Percentiles rank a stretch among this genome's conserved stretches.
Conservation (phyloP, 2,329 filamentous ascomycete species). For the Penicillium sp. region DNA sequence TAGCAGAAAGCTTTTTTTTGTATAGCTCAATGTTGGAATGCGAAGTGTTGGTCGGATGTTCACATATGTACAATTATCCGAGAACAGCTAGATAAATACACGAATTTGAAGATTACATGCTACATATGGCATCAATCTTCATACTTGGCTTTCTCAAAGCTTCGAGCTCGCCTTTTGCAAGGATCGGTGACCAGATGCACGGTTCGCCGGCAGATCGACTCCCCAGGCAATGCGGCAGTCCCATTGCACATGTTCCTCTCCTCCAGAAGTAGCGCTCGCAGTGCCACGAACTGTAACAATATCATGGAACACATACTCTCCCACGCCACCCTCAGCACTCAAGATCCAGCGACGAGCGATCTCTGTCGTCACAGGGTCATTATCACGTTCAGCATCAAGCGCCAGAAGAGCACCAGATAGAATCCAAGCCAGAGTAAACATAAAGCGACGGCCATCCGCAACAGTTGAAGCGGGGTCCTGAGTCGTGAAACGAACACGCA, state of each 20-base stretch:
- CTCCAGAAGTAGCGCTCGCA: not conserved
- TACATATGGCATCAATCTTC: not conserved
- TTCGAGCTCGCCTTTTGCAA: slow-evolving; percentile 19
- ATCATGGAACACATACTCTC: slow-evolving; percentile 29
- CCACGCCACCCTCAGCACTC: slow-evolving; percentile 31
- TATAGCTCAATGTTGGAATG: not conserved
- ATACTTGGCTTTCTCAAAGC: not conserved
- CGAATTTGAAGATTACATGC: not conserved
- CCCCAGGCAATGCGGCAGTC: slow-evolving; percentile 27
- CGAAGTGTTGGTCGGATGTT: not conserved
- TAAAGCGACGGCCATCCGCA: slow-evolving; percentile 34
- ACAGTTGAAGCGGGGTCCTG: slow-evolving; percentile 22
- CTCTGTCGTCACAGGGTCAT: slow-evolving; percentile 32
- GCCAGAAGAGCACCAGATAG: slow-evolving; percentile 38
- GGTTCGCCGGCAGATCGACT: slow-evolving; percentile 18
- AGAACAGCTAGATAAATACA: not conserved
- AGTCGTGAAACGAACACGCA: slow-evolving; percentile 17
- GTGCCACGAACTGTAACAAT: slow-evolving; percentile 13
- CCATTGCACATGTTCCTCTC: slow-evolving; percentile 22
- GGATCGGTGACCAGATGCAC: slow-evolving; percentile 25
- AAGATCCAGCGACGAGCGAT: slow-evolving; percentile 42
- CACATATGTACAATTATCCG: not conserved
- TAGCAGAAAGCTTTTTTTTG: not conserved
- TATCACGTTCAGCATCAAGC: slow-evolving; percentile 40
- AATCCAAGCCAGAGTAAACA: slow-evolving; percentile 41